These are phyloP conservation scores for Tulasnella sp. DNA, from an alignment of 768 basidiomycete genomes.

Conservation along the genomic window DNA sequence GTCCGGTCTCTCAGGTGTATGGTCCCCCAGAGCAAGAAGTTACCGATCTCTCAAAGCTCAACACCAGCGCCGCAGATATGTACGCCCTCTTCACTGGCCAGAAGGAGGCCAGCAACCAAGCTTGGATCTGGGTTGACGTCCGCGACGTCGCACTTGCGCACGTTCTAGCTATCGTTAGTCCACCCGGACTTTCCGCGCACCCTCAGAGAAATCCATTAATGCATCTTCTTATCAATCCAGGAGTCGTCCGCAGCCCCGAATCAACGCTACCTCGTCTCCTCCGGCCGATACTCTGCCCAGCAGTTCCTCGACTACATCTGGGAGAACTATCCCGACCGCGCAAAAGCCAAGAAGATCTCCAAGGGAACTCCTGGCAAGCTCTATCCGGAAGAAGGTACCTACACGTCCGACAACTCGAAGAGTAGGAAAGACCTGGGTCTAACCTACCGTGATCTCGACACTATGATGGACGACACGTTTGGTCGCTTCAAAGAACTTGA, in stretches of 20 bases:
- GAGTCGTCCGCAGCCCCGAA: conserved; percentile 1
- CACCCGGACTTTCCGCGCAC: neutral
- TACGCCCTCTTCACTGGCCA: conserved; percentile 10
- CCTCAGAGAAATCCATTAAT: neutral
- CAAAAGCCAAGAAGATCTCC: neutral
- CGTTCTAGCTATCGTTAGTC: conserved; percentile 17
- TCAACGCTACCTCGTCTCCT: conserved; percentile 9
- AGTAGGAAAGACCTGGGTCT: conserved; percentile 1
- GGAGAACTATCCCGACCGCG: conserved; percentile 12
- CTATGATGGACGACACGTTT: conserved; percentile 3
- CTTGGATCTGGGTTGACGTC: conserved; percentile 22
- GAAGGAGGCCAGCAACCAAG: neutral
- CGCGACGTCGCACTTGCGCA: conserved; percentile 23
- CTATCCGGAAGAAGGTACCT: conserved; percentile 6
- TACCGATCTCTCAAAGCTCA: conserved; percentile 8
- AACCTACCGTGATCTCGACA: neutral
- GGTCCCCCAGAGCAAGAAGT: conserved; percentile 13
- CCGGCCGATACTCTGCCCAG: conserved; percentile 4
- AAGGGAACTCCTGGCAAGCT: conserved; percentile 6
- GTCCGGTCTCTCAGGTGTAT: neutral
- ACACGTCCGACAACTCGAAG: conserved; percentile 11
- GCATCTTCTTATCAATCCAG: neutral
- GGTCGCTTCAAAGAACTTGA: conserved; percentile 3
- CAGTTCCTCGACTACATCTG: conserved; percentile 10
- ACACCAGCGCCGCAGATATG: conserved; percentile 2